These are phyloP conservation scores for Cutaneotrichosporon arboriforme DNA, from an alignment of 1,284 basidiomycete genomes.

Conservation along the genomic window DNA sequence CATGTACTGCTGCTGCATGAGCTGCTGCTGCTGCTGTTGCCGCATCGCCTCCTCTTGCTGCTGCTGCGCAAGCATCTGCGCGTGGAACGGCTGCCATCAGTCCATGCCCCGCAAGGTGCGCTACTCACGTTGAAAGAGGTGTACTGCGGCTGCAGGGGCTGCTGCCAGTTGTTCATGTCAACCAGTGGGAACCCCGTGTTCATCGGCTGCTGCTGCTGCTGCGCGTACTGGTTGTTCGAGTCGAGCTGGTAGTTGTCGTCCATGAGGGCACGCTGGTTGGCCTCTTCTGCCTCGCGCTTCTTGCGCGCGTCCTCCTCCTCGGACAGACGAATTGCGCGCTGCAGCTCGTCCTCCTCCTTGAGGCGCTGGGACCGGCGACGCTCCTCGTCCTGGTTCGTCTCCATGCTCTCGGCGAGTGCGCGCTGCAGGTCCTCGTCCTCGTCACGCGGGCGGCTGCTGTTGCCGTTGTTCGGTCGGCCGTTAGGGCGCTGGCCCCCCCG, in stretches of 20 bases:
- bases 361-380: constrained; percentile 48
- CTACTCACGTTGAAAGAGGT: constrained; percentile 48
- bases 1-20: constrained; percentile 45
- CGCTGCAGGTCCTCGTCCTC: constrained; percentile 75
- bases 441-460: constrained; percentile 30
- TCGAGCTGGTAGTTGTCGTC: constrained; percentile 69
- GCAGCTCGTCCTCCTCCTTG: constrained; percentile 65
- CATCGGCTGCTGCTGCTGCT: constrained; percentile 40
- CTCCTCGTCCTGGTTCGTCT: constrained; percentile 68
- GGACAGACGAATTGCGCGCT: constrained; percentile 71
- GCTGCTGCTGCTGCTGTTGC: constrained; percentile 52
- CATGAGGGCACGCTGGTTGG: constrained; percentile 71
- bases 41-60: constrained; percentile 52
- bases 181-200: constrained; percentile 54
- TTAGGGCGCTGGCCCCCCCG: constrained; percentile 14
- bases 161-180: constrained; percentile 53
- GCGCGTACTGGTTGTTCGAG: constrained; percentile 42
- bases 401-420: constrained; percentile 84
- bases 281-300: constrained; percentile 63
- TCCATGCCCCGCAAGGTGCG: not conserved
- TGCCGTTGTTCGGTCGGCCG: not conserved
- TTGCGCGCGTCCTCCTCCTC: constrained; percentile 79
- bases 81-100: constrained; percentile 48
- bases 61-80: constrained; percentile 46
- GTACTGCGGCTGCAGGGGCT: constrained; percentile 59